Evolutionary conservation across 2,329 filamentous ascomycete species (phyloP).

Genomic region (Myrmaecium sp.): DNA sequence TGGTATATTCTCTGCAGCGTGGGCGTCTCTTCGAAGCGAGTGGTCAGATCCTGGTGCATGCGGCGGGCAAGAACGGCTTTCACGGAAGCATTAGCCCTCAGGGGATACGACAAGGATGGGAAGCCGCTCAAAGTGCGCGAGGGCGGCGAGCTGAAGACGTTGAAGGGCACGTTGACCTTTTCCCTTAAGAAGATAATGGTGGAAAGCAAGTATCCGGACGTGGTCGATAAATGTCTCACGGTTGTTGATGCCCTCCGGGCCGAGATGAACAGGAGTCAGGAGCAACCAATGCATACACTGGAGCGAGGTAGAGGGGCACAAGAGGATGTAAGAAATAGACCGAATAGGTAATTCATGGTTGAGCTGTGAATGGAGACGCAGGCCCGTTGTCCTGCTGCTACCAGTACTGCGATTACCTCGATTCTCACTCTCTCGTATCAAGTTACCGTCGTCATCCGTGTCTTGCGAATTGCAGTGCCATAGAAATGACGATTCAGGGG

Average conservation of each 20-base stretch:
- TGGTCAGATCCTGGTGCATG: constrained; percentile 16
- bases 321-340: not conserved
- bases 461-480: no score
- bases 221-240: constrained; percentile 10
- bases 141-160: constrained; percentile 3
- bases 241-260: constrained; percentile 9
- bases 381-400: no score
- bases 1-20: constrained; percentile 13
- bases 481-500: no score
- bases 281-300: not conserved
- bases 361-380: no score
- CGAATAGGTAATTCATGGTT: not conserved
- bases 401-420: no score
- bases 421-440: no score
- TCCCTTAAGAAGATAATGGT: constrained; percentile 12
- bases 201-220: constrained; percentile 12
- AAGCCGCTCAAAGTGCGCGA: constrained; percentile 5
- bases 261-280: constrained; percentile 1
- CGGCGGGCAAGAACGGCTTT: constrained; percentile 16
- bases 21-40: constrained; percentile 14
- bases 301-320: not conserved
- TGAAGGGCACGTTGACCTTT: constrained; percentile 6
- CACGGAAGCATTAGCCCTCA: constrained; percentile 11
- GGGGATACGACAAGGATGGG: constrained; percentile 14
- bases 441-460: no score